These are phyloP conservation scores for Fragilaria radians DNA, from an alignment of 108 stramenopile species.

Conservation along the genomic window DNA sequence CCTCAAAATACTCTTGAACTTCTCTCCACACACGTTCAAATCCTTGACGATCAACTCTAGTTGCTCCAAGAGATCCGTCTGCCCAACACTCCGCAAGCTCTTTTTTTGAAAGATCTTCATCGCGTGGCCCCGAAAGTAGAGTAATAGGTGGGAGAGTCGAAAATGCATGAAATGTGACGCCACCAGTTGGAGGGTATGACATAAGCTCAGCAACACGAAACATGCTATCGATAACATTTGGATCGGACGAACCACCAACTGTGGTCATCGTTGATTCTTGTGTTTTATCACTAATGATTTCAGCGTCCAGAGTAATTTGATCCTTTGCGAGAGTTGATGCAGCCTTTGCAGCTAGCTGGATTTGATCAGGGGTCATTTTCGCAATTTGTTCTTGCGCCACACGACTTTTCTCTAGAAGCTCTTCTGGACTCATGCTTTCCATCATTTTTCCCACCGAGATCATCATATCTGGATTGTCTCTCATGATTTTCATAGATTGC, in stretches of 20 bases:
- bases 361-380: constrained; percentile 41
- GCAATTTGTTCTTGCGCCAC: constrained; percentile 48
- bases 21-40: constrained; percentile 75
- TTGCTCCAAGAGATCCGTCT: constrained; percentile 51
- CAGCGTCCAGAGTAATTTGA: constrained; percentile 20
- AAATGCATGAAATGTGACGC: constrained; percentile 60
- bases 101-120: constrained; percentile 40
- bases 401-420: constrained; percentile 48
- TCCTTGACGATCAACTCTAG: constrained; percentile 49
- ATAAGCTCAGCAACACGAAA: constrained; percentile 57
- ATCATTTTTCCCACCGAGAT: constrained; percentile 50
- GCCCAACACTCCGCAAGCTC: constrained; percentile 69
- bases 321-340: constrained; percentile 30
- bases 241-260: constrained; percentile 40
- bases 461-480: constrained; percentile 63
- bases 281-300: constrained; percentile 16
- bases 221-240: constrained; percentile 61
- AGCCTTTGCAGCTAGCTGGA: constrained; percentile 35
- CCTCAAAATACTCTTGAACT: constrained; percentile 73
- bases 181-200: constrained; percentile 44
- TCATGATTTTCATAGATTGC: constrained; percentile 68
- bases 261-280: not conserved
- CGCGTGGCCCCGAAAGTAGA: constrained; percentile 39
- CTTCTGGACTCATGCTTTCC: constrained; percentile 53
- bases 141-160: constrained; percentile 49